phyloP scores from a whole-genome alignment of 129 eudicot species.

The Lactuca saligna region DNA sequence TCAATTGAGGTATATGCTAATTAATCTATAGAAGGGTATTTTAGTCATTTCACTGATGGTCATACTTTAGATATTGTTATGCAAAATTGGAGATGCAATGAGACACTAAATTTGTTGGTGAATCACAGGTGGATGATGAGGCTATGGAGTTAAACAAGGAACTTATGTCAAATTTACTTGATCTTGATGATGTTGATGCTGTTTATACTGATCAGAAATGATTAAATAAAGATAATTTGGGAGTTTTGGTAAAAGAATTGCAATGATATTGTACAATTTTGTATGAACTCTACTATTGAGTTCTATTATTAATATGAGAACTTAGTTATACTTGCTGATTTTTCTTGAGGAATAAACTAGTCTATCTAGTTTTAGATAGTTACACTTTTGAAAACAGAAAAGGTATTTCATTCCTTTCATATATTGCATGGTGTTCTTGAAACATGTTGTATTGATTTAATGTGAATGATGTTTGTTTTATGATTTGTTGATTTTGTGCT shows the following conservation, averaged over 20 bases:
- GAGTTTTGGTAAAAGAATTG: slow-evolving; percentile 5
- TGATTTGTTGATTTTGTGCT: not conserved
- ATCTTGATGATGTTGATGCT: slow-evolving; percentile 97
- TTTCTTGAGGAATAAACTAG: slow-evolving; percentile 10
- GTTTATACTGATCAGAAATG: slow-evolving; percentile 90
- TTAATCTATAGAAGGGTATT: not conserved
- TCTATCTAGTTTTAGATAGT: slow-evolving; percentile 11
- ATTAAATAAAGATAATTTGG: slow-evolving; percentile 19
- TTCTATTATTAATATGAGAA: not conserved
- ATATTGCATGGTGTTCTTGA: not conserved
- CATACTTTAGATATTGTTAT: no score
- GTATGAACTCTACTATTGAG: slow-evolving; percentile 17
- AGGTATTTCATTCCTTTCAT: not conserved
- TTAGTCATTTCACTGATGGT: not conserved
- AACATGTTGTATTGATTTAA: not conserved
- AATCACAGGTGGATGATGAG: slow-evolving; percentile 84
- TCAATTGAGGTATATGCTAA: slow-evolving; percentile 61
- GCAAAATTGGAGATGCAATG: not conserved
- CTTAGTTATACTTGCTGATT: not conserved
- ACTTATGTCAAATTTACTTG: slow-evolving; percentile 75
- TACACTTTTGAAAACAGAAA: not conserved
- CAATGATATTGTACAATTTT: slow-evolving; percentile 23
- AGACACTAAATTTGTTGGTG: not conserved
- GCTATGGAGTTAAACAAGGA: slow-evolving; percentile 94
- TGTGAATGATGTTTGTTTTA: not conserved